Evolutionary conservation across 176 grass and related monocot species (phyloP).

Genomic region (Secale cereale): DNA sequence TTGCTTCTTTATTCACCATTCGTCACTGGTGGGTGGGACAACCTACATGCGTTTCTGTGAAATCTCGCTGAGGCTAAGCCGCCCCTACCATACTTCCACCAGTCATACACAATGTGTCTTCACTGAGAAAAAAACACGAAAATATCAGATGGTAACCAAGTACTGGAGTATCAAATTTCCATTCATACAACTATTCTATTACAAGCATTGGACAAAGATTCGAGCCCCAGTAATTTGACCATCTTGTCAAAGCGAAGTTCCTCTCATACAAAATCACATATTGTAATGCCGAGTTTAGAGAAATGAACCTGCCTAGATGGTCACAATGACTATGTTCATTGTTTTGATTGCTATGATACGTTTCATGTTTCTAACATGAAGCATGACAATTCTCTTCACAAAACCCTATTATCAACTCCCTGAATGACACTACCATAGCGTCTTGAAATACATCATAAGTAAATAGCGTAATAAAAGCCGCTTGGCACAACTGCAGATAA

Average conservation of each 20-base stretch:
- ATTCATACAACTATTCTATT: neutral
- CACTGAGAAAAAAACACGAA: no score
- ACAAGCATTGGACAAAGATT: no score
- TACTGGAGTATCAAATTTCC: neutral
- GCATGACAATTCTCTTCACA: neutral
- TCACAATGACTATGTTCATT: neutral
- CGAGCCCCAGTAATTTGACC: neutral
- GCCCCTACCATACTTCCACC: no score
- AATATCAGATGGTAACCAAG: no score
- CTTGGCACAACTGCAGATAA: fast-evolving
- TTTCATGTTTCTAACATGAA: neutral
- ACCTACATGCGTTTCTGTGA: no score
- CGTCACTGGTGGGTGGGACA: no score
- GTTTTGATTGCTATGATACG: neutral
- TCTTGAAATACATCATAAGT: neutral
- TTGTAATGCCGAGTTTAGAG: neutral
- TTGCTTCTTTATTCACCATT: no score
- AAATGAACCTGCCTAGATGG: neutral
- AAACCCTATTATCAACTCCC: neutral
- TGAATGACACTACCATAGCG: fast-evolving
- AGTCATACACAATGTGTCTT: no score
- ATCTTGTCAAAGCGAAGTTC: neutral
- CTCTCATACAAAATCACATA: neutral
- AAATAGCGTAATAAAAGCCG: neutral
- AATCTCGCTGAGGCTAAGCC: no score